Evolutionary conservation across 441 rosid genomes (phyloP), one percentile per base, ranked within the genome.

Genomic region (Euphorbia corollata): DNA sequence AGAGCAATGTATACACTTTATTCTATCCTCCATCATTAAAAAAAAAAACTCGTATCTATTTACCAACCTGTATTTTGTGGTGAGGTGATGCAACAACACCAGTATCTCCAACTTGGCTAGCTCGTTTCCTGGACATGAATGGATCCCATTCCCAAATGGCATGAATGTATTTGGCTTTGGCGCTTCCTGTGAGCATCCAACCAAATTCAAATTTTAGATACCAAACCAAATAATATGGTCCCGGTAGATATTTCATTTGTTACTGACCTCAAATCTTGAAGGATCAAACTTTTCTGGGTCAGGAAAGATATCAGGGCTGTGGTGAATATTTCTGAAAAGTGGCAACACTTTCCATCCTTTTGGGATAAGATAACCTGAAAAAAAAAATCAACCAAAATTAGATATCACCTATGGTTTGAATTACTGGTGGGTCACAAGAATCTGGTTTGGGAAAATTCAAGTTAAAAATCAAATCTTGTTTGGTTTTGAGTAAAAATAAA

Each of bases 311-410:
- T 87, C 92, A 8, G 95, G 85, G 77, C 71, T 87, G 76, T 93
- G 98, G 74, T 93, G 98, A 72, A 93, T 90, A 78, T 85, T 93
- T 80, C 98, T 87, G 77, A 93, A 93, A 64, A 93, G 92, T 12
- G 98, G 98, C 59, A 93, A 68, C 19, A 92, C 96, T 83, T 92
- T 92, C 98, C 98, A 92, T 39, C 98, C 98, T 85, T 88, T 92
- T 2, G 97, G 98, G 58, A 93, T 93, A 18, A 93, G 80, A 65
- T 85, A 93, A 7, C 98, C 98, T 92, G 87, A 27, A 71, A 64
- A 20, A 6, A 58, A 50, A 50, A 50, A 6, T 53, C 18, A 45
- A 16, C 51, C 51, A 11, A 38, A 2, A 0, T 48, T 48, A 48
- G 50, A 45, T 45, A 45, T 38, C 41, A 5, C 9, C 9, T 38